Evolutionary conservation across 495 filamentous ascomycete species (phyloP).

Genomic region (Aspergillus hancockii): DNA sequence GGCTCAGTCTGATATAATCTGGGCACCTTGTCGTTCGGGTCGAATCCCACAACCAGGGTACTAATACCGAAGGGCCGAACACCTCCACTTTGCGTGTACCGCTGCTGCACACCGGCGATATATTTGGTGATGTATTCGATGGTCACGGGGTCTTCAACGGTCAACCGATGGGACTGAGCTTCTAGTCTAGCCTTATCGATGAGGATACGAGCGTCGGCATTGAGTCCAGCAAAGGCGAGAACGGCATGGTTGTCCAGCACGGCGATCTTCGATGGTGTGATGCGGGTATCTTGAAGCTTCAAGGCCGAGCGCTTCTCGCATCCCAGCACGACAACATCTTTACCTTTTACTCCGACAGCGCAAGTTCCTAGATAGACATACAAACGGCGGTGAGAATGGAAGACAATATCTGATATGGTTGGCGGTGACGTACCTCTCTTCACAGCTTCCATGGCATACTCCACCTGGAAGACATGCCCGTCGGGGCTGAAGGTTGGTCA

Average conservation of each 20-base stretch:
- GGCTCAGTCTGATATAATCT: constrained; percentile 97
- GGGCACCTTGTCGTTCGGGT: constrained; percentile 82
- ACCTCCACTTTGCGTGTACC: constrained; percentile 97
- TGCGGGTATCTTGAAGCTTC: constrained; percentile 98
- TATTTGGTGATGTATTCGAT: constrained; percentile 99
- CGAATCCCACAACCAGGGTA: constrained; percentile 95
- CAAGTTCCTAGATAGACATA: constrained; percentile 72
- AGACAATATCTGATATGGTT: background rate
- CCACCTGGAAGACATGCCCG: constrained; percentile 99
- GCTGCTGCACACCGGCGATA: constrained; percentile 94
- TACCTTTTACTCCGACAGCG: constrained; percentile 95
- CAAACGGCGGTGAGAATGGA: background rate
- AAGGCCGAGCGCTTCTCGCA: constrained; percentile 99
- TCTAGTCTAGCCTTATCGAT: constrained; percentile 97
- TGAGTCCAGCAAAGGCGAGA: constrained; percentile 94
- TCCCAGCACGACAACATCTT: constrained; percentile 89
- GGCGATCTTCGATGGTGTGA: constrained; percentile 97
- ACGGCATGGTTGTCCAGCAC: constrained; percentile 92
- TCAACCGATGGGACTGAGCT: constrained; percentile 94
- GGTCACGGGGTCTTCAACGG: constrained; percentile 95
- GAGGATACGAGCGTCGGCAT: constrained; percentile 95
- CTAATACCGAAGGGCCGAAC: constrained; percentile 97
- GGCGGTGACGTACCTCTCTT: constrained; percentile 73
- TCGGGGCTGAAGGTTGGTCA: constrained; percentile 70
- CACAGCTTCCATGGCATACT: constrained; percentile 98